Evolutionary conservation across 2,329 filamentous ascomycete genomes (phyloP).

Genomic region (Diplodia intermedia): DNA sequence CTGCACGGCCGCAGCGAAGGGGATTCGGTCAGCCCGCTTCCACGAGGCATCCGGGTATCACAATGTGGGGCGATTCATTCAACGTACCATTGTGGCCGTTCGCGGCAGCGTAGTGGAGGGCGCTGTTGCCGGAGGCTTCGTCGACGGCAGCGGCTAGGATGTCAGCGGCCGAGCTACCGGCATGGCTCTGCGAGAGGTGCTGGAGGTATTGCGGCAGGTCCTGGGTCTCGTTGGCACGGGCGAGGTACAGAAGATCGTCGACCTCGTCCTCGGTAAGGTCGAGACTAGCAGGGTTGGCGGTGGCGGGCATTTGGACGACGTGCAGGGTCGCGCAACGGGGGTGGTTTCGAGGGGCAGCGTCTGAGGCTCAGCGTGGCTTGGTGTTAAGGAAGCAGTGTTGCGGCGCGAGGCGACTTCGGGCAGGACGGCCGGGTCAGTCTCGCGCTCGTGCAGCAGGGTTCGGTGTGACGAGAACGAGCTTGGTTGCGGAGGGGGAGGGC

Average conservation of each 20-base stretch:
- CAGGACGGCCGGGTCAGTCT: background rate
- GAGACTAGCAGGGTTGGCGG: slow-evolving; percentile 2
- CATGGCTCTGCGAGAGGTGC: slow-evolving; percentile 62
- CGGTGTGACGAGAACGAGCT: background rate
- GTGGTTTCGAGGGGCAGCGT: background rate
- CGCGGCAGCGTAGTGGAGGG: slow-evolving; percentile 88
- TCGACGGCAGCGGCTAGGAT: slow-evolving; percentile 76
- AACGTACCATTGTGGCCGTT: slow-evolving; percentile 80
- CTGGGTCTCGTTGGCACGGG: slow-evolving; percentile 76
- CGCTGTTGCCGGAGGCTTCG: slow-evolving; percentile 75
- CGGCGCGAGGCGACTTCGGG: background rate
- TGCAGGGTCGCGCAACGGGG: slow-evolving; percentile 18
- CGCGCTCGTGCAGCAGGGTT: background rate
- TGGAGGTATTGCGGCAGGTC: slow-evolving; percentile 69
- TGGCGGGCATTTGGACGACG: slow-evolving; percentile 7
- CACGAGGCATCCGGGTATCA: background rate
- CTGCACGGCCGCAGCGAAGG: slow-evolving; percentile 34
- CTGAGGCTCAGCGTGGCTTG: slow-evolving; percentile 6
- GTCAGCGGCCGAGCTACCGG: slow-evolving; percentile 55
- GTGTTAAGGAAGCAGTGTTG: background rate
- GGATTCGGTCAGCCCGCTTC: slow-evolving; percentile 1
- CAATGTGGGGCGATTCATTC: background rate
- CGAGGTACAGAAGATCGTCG: slow-evolving; percentile 89
- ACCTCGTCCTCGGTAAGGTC: slow-evolving; percentile 76
- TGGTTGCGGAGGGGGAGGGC: background rate